Percentiles rank a stretch among this genome's conserved stretches.
Evolutionary conservation across 345 rosid genomes (phyloP).

Genomic region (Viola odorata): DNA sequence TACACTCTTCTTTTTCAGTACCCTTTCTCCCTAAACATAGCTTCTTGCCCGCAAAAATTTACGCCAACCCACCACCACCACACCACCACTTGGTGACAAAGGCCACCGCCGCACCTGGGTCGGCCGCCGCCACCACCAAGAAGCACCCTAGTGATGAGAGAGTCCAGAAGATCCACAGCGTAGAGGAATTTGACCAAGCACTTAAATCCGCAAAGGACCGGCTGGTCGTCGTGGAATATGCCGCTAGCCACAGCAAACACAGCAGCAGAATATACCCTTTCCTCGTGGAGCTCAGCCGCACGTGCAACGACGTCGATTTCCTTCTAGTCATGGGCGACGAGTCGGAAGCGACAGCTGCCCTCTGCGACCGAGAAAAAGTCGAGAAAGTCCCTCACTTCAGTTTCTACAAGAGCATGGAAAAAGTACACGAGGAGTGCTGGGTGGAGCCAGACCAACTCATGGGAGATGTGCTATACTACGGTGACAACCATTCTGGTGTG

Average conservation of each 20-base stretch:
- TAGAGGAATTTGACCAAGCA: conserved; percentile 72
- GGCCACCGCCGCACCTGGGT: conserved; percentile 47
- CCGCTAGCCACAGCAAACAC: conserved; percentile 41
- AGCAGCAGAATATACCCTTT: conserved; percentile 73
- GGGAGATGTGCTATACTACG: conserved; percentile 94
- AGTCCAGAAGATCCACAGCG: conserved; percentile 57
- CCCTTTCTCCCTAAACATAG: conserved; percentile 6
- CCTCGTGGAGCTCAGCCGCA: conserved; percentile 75
- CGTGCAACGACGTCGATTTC: conserved; percentile 77
- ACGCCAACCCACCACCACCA: background rate
- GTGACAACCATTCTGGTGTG: conserved; percentile 79
- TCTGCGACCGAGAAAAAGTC: conserved; percentile 72
- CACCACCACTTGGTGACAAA: conserved; percentile 9
- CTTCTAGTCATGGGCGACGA: conserved; percentile 84
- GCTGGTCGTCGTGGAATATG: conserved; percentile 81
- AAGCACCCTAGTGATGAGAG: conserved; percentile 45
- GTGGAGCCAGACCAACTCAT: conserved; percentile 72
- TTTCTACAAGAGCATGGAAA: conserved; percentile 83
- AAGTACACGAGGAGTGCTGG: conserved; percentile 87
- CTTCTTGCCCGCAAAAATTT: conserved; percentile 1
- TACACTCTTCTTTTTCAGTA: conserved; percentile 18
- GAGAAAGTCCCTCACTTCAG: conserved; percentile 78
- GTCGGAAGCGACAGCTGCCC: conserved; percentile 64
- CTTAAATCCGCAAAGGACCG: conserved; percentile 50
- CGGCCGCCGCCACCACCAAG: conserved; percentile 12